Evolutionary conservation across 176 grass and related monocot genomes (phyloP), one percentile per base, ranked within the genome.

Genomic region (Phoenix dactylifera): DNA sequence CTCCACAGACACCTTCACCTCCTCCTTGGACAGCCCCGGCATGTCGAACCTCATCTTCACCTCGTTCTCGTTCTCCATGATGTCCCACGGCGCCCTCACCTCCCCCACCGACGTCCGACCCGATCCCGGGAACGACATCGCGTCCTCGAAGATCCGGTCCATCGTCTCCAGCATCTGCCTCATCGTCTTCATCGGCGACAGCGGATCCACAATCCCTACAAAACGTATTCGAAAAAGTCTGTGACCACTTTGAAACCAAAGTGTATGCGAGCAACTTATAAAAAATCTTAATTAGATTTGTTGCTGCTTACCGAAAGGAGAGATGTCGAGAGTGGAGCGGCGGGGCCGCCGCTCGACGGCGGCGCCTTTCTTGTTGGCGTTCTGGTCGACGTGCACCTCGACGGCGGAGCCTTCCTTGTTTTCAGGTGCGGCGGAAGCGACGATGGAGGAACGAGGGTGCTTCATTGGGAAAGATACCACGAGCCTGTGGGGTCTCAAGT

Each of bases 101-200:
- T 88, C 80, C 17, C 74, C 26, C 15, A 17, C 18, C 24, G 56
- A n/a, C 16, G 60, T 63, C 58, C 65, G 59, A 0, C 72, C 70
- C 14, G 55, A 28, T 22, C 56, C 59, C 0, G 86, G 83, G 52
- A 74, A 82, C 12, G 80, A 72, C 26, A 87, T 49, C 10, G 70
- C 60, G 57, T 97, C 92, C 59, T 85, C 92, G 69, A 88, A 91
- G 5, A 97, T 51, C 16, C 80, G 65, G 81, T 91, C 92, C 87
- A 97, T 74, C 16, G 81, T 88, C 72, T 88, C 83, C 25, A 97
- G 62, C 92, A 97, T 97, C 71, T 88, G 78, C 62, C 76, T 70
- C 87, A 90, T 90, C 56, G 87, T 90, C 24, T 83, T 55, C 92
- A 91, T 83, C 2, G 87, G 87, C 39, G 87, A 91, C 68, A 88